These are phyloP conservation scores for Globisporangium nunn DNA, from an alignment of 352 stramenopile species.

Conservation along the genomic window DNA sequence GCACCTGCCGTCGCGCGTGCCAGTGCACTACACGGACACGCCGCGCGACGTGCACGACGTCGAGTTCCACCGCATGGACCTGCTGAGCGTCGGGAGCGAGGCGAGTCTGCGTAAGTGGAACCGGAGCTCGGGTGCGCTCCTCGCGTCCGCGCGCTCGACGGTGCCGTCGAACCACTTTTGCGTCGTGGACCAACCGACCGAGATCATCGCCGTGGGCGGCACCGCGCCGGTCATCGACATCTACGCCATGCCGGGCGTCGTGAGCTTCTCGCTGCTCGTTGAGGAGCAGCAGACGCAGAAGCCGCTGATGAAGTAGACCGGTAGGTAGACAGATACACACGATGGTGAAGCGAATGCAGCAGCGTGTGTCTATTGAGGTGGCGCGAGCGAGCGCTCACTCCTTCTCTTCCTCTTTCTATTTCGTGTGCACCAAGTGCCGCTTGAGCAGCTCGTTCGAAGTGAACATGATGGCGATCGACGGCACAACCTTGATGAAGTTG, in stretches of 20 bases:
- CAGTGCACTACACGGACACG: slow-evolving; percentile 56
- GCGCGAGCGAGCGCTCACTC: not conserved
- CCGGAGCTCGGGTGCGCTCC: slow-evolving; percentile 49
- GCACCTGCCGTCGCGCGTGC: slow-evolving; percentile 68
- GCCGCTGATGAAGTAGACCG: not conserved
- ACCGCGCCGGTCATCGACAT: slow-evolving; percentile 55
- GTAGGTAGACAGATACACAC: not conserved
- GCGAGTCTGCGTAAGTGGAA: slow-evolving; percentile 69
- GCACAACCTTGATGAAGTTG: slow-evolving; percentile 77
- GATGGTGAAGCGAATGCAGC: not conserved
- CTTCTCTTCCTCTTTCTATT: slow-evolving; percentile 9
- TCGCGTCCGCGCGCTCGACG: slow-evolving; percentile 45
- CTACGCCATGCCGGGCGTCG: slow-evolving; percentile 73
- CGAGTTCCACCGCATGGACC: slow-evolving; percentile 60
- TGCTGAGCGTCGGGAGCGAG: slow-evolving; percentile 70
- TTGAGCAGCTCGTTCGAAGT: slow-evolving; percentile 74
- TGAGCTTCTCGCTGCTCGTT: slow-evolving; percentile 72
- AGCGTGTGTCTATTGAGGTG: not conserved
- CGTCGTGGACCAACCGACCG: slow-evolving; percentile 46
- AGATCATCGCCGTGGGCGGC: slow-evolving; percentile 64
- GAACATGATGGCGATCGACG: slow-evolving; percentile 79
- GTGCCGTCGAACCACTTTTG: slow-evolving; percentile 64
- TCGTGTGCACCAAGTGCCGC: slow-evolving; percentile 13
- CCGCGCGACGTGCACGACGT: slow-evolving; percentile 59
- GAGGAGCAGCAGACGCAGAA: slow-evolving; percentile 9